phyloP scores from a whole-genome alignment of 2,329 filamentous ascomycete species.

The Chrysosporium queenslandicum region DNA sequence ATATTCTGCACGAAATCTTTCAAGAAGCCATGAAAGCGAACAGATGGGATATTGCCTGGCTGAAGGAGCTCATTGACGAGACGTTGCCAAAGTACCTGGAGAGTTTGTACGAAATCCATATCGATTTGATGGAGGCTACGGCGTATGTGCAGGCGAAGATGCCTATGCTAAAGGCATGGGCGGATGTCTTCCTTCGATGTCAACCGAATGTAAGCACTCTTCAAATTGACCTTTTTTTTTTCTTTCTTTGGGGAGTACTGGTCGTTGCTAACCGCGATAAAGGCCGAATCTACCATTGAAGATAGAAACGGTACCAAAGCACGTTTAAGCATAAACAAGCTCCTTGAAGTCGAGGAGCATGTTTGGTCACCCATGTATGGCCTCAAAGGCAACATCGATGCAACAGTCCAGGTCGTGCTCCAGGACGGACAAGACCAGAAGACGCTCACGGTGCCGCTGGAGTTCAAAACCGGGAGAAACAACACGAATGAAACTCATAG shows the following conservation, averaged over 20 bases:
- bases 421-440: conserved; percentile 55
- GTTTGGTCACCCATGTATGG: conserved; percentile 98
- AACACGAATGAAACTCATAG: conserved; percentile 70
- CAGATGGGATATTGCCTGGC: conserved; percentile 61
- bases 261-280: conserved; percentile 11
- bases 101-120: conserved; percentile 77
- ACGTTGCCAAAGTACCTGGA: conserved; percentile 72
- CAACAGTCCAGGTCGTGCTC: conserved; percentile 82
- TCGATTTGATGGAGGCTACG: conserved; percentile 60
- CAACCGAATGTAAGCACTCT: conserved; percentile 51
- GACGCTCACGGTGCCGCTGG: conserved; percentile 78
- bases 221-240: too few species aligned
- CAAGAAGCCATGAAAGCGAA: conserved; percentile 81
- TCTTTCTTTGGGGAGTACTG: too few species aligned
- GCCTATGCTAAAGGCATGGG: conserved; percentile 72
- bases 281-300: conserved; percentile 62
- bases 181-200: conserved; percentile 63
- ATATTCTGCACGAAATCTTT: conserved; percentile 88
- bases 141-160: conserved; percentile 78
- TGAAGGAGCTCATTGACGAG: conserved; percentile 56
- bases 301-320: conserved; percentile 67
- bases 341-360: conserved; percentile 94
- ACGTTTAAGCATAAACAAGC: conserved; percentile 78
- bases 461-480: conserved; percentile 85
- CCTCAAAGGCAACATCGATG: conserved; percentile 94